Conservation (phyloP, 2,329 filamentous ascomycete species). For the Colletotrichum endophyticum region DNA sequence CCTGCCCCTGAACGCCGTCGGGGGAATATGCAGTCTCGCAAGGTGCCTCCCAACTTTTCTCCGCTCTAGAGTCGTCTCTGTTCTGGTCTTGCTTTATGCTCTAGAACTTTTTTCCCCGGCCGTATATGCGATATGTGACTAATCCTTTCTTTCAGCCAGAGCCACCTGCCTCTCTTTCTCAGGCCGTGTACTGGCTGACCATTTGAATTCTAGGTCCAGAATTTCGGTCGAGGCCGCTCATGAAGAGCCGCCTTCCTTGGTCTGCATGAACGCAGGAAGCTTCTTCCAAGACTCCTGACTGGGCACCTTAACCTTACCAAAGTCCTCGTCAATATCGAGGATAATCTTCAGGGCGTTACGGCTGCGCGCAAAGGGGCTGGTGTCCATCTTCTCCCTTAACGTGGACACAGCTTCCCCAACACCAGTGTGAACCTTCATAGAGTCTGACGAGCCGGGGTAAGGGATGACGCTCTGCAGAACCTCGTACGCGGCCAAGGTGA, state of each 20-base stretch:
- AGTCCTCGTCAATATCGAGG: constrained; percentile 91
- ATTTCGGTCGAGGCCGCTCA: background rate
- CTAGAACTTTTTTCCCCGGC: constrained; percentile 6
- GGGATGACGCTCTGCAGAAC: constrained; percentile 83
- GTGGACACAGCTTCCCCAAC: constrained; percentile 68
- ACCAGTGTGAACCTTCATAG: constrained; percentile 59
- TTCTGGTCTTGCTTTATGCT: constrained; percentile 8
- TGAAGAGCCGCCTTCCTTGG: background rate
- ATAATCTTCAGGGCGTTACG: constrained; percentile 95
- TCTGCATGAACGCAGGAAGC: constrained; percentile 51
- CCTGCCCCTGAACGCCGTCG: constrained; percentile 18
- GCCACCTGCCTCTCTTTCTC: background rate
- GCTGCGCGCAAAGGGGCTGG: constrained; percentile 64
- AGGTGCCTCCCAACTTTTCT: constrained; percentile 2
- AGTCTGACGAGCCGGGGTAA: constrained; percentile 70
- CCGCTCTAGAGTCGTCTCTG: background rate
- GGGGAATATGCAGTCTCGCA: constrained; percentile 10
- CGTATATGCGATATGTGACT: constrained; percentile 11
- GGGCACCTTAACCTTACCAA: constrained; percentile 75
- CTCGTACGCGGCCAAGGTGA: constrained; percentile 95
- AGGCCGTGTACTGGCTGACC: background rate
- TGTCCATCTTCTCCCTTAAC: constrained; percentile 63
- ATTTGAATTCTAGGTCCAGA: background rate
- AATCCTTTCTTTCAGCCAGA: background rate
- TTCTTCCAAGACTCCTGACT: constrained; percentile 58